phyloP scores from a whole-genome alignment of 2,329 filamentous ascomycete species.

The Ophiostoma montium region DNA sequence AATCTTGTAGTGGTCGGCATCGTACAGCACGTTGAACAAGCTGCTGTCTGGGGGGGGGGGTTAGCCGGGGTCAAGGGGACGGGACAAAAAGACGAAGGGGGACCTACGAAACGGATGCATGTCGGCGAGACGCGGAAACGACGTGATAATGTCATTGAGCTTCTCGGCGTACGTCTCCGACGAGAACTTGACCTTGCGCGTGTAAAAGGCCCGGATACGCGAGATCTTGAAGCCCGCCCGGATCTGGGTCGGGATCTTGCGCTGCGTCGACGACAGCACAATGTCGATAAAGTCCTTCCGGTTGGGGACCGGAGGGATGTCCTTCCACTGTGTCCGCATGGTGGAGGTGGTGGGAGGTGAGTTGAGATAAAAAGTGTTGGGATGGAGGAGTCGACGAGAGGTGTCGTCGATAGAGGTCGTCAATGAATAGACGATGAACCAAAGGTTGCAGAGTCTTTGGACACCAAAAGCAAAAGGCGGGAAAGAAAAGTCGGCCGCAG shows the following conservation, averaged over 20 bases:
- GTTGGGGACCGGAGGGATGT: conserved; percentile 78
- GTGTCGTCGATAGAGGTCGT: no score
- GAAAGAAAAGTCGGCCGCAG: conserved; percentile 2
- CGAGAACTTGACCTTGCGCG: conserved; percentile 95
- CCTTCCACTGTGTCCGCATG: conserved; percentile 35
- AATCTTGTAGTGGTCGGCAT: conserved; percentile 95
- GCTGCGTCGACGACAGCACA: conserved; percentile 83
- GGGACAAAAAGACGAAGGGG: no score
- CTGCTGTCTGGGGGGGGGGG: conserved; percentile 34
- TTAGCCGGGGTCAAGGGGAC: background rate
- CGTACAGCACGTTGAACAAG: conserved; percentile 93
- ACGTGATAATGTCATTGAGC: conserved; percentile 76
- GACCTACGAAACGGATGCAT: conserved; percentile 80
- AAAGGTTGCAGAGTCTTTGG: background rate
- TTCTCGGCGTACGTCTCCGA: conserved; percentile 79
- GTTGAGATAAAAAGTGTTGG: background rate
- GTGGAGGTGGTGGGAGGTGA: background rate
- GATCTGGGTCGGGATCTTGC: conserved; percentile 79
- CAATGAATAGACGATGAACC: background rate
- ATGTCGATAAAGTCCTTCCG: conserved; percentile 96
- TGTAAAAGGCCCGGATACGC: conserved; percentile 87
- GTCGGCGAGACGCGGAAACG: conserved; percentile 83
- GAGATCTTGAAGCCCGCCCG: conserved; percentile 91
- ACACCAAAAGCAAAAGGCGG: no score
- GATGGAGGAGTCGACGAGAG: background rate